Conservation (phyloP, 805 yeast genomes). For the Starmerella vitae region DNA sequence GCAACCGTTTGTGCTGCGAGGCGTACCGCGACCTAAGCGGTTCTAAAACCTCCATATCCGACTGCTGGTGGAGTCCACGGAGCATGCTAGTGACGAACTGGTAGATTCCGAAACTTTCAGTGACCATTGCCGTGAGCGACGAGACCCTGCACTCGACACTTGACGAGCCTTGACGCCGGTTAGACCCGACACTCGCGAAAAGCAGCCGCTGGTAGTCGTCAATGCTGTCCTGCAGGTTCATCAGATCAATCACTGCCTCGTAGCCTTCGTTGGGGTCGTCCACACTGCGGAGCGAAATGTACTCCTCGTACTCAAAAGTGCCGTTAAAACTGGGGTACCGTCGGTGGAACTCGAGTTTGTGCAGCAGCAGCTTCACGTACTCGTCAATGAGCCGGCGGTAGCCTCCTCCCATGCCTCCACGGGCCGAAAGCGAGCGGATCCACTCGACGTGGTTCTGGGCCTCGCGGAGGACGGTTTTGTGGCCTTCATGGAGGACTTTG, state of each 20-base stretch:
- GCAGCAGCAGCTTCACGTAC: constrained; percentile 54
- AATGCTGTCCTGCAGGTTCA: constrained; percentile 72
- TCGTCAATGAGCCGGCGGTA: constrained; percentile 66
- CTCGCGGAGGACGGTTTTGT: constrained; percentile 65
- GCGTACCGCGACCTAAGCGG: constrained; percentile 61
- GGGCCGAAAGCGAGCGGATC: constrained; percentile 51
- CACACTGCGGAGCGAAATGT: constrained; percentile 71
- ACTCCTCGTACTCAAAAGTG: constrained; percentile 90
- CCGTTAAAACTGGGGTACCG: constrained; percentile 85
- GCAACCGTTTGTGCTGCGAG: constrained; percentile 54
- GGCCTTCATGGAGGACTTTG: constrained; percentile 97
- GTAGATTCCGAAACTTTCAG: constrained; percentile 86
- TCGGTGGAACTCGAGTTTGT: constrained; percentile 70
- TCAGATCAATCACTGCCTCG: constrained; percentile 72
- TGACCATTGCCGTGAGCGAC: constrained; percentile 77
- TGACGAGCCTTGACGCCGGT: constrained; percentile 27
- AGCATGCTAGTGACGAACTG: constrained; percentile 82
- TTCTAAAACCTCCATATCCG: constrained; percentile 59
- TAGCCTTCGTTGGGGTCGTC: constrained; percentile 94
- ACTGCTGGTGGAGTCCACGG: constrained; percentile 67
- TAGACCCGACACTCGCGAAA: constrained; percentile 49
- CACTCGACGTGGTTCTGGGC: constrained; percentile 69
- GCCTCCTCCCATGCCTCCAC: constrained; percentile 26
- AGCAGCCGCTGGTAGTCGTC: constrained; percentile 66
- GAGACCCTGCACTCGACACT: constrained; percentile 63